phyloP scores from a whole-genome alignment of 2,329 filamentous ascomycete species.

The Trichoderma simmonsii region DNA sequence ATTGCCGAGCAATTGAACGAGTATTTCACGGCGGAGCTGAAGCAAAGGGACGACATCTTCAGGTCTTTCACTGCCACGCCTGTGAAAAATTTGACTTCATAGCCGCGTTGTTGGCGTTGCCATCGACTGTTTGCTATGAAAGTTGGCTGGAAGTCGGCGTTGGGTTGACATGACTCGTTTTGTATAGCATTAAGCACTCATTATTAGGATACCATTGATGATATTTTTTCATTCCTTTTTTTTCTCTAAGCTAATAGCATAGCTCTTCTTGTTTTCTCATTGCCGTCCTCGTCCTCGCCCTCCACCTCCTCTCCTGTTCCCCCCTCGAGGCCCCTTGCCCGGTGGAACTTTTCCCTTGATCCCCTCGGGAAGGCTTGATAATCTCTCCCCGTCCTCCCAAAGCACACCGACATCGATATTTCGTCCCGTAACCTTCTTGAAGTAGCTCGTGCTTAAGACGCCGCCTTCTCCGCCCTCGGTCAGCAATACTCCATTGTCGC shows the following conservation, averaged over 20 bases:
- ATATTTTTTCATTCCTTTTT: not conserved
- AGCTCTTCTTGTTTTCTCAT: constrained; percentile 2
- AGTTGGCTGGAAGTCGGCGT: not conserved
- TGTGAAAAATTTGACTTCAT: not conserved
- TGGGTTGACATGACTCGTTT: not conserved
- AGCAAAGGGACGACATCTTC: not conserved
- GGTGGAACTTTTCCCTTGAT: constrained; percentile 49
- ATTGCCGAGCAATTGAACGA: constrained; percentile 40
- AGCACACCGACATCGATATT: constrained; percentile 60
- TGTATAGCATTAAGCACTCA: not conserved
- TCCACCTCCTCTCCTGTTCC: constrained; percentile 38
- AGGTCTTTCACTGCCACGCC: not conserved
- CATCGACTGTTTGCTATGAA: not conserved
- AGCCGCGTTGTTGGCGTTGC: not conserved
- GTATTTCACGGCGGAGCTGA: constrained; percentile 32
- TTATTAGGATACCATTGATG: not conserved
- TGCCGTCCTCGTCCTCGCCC: constrained; percentile 34
- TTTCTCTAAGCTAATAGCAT: constrained; percentile 1
- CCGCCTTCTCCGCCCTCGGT: constrained; percentile 59
- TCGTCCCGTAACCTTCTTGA: constrained; percentile 66
- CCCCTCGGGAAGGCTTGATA: constrained; percentile 62
- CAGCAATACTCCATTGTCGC: constrained; percentile 74
- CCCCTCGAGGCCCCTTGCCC: constrained; percentile 47
- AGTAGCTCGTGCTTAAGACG: constrained; percentile 63
- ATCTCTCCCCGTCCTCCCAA: constrained; percentile 66